Evolutionary conservation across 2,329 filamentous ascomycete species (phyloP), one percentile per base, ranked within the genome.

Genomic region (Fusarium heterosporum): DNA sequence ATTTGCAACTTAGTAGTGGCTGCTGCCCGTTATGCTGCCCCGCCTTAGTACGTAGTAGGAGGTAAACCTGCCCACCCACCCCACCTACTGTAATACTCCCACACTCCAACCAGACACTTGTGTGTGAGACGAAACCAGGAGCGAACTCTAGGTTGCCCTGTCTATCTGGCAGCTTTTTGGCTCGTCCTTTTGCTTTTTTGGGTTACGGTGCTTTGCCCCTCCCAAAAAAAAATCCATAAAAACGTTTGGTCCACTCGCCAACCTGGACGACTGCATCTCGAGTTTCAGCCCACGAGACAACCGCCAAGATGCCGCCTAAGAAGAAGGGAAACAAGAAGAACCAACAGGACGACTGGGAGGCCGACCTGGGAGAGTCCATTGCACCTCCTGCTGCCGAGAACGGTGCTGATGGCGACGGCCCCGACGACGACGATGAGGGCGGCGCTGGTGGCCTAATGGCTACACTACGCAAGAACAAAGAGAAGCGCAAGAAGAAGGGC

Each of bases 271-370:
- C 56, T 49, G 40, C 58, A 70, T 66, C 67, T 71, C 66, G 67
- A 61, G 51, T 57, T 64, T 36, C 52, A 66, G 45, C 51, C 51
- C 48, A 52, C 40, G 16, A 68, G 62, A 64, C 45, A 56, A 68
- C 66, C 71, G 63, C 63, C 79, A 84, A 79, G 64, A 98, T 97
- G 95, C 83, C 94, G 76, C 94, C 94, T 66, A 97, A 97, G 84
- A 96, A 96, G 86, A 97, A 97, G 87, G 84, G 83, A 73, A 91
- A 90, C 78, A 96, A 95, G 85, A 90, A 89, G 78, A 88, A 84
- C 76, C 88, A 92, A 77, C 88, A 92, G 77, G 93, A 97, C 75
- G 93, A 97, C 84, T 97, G 95, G 95, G 96, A 98, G 80, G 89
- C 92, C 55, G 93, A 97, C 68, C 85, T 97, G 55, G 94, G 93